Evolutionary conservation across 805 yeast species (phyloP).

Genomic region (Candida gorgasii): DNA sequence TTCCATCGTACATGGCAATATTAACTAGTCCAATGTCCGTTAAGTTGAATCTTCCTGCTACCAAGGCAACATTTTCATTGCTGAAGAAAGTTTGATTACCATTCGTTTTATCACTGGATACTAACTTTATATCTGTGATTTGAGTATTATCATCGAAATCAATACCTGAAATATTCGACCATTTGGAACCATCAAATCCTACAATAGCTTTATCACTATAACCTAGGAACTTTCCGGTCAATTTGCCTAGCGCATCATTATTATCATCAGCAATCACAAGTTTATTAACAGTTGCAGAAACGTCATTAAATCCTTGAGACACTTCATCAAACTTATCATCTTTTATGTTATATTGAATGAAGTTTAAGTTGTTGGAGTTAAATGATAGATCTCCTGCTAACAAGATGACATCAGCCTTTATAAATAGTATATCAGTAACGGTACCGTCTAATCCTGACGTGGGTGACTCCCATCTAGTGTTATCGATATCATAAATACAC

Average conservation of each 20-base stretch:
- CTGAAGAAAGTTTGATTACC: slow-evolving; percentile 38
- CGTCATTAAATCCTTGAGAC: slow-evolving; percentile 17
- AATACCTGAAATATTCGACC: slow-evolving; percentile 46
- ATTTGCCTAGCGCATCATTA: slow-evolving; percentile 24
- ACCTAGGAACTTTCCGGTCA: slow-evolving; percentile 41
- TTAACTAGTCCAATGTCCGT: slow-evolving; percentile 50
- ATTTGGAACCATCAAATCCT: slow-evolving; percentile 48
- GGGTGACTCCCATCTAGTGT: slow-evolving; percentile 56
- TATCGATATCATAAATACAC: slow-evolving; percentile 62
- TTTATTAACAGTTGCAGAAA: slow-evolving; percentile 25
- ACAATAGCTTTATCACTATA: slow-evolving; percentile 35
- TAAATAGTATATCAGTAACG: slow-evolving; percentile 55
- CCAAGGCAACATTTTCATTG: slow-evolving; percentile 48
- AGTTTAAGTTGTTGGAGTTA: slow-evolving; percentile 33
- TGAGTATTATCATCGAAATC: slow-evolving; percentile 27
- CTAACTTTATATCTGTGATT: slow-evolving; percentile 47
- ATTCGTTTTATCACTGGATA: slow-evolving; percentile 34
- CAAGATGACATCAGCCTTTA: slow-evolving; percentile 35
- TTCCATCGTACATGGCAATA: slow-evolving; percentile 66
- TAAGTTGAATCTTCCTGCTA: slow-evolving; percentile 58
- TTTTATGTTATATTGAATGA: slow-evolving; percentile 57
- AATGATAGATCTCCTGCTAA: slow-evolving; percentile 55
- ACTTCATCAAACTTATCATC: slow-evolving; percentile 28
- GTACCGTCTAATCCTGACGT: slow-evolving; percentile 43
- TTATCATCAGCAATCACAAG: slow-evolving; percentile 7